Evolutionary conservation across 805 yeast species (phyloP), one percentile per base, ranked within the genome.

Genomic region (Kluyveromyces nonfermentans): DNA sequence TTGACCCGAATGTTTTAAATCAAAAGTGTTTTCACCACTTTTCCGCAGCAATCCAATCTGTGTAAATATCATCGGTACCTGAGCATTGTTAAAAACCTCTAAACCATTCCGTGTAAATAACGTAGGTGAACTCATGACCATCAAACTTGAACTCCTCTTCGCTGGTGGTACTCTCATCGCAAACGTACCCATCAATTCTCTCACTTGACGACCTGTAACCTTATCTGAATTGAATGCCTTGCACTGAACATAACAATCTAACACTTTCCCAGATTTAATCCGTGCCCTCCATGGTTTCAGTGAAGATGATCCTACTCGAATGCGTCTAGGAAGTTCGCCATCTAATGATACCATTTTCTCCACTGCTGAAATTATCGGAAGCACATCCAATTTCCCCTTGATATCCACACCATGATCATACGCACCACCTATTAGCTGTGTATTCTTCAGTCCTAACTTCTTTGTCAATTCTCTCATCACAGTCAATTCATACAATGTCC

Each of bases 361-460:
- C 43, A 52, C 41, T 12, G 42, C 43, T 4, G 37, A 15, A 40
- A 42, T 51, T 14, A 60, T 49, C 14, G 40, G 33, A 18, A 35
- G 33, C 14, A 60, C 16, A 4, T 53, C 47, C 64, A 64, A 60
- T 19, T 41, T 42, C 1, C 63, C 65, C 10, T 44, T 47, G 2
- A 63, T 52, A 48, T 63, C 68, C 5, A 62, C 54, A 4, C 68
- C 68, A 7, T 52, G 56, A 46, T 63, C 68, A 46, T 58, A 52
- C 4, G 62, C 55, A 10, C 66, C 67, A 9, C 68, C 67, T 2
- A 59, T 50, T 33, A 54, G 54, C 25, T 44, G 40, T 7, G 57
- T 37, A 5, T 52, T 37, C 16, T 42, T 43, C 56, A 61, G 49
- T 10, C 49, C 40, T 10, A 63, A 44, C 45, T 63, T 63, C 6